Conservation (phyloP, 495 filamentous ascomycete species). For the Talaromyces ruber region DNA sequence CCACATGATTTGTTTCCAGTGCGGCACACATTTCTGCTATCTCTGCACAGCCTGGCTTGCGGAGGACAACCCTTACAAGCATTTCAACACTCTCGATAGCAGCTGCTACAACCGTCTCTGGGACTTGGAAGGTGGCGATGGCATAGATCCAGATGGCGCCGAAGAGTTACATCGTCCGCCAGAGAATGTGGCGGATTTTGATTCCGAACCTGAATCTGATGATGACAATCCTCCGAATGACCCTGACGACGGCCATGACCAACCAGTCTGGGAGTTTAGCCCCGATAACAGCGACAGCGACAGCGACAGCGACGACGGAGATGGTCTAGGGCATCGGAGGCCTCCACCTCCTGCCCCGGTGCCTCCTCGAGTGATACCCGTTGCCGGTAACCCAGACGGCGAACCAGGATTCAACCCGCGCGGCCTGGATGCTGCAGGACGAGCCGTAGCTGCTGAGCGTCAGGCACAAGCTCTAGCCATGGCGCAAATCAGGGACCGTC, state of each 20-base stretch:
- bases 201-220: slow-evolving; percentile 24
- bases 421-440: slow-evolving; percentile 27
- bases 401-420: slow-evolving; percentile 19
- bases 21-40: slow-evolving; percentile 90
- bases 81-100: slow-evolving; percentile 67
- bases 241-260: slow-evolving; percentile 14
- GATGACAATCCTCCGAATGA: slow-evolving; percentile 8
- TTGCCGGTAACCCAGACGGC: slow-evolving; percentile 12
- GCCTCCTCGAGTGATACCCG: slow-evolving; percentile 25
- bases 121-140: slow-evolving; percentile 83
- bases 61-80: slow-evolving; percentile 71
- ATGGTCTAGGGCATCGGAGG: slow-evolving; percentile 9
- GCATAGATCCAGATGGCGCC: slow-evolving; percentile 37
- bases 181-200: slow-evolving; percentile 24
- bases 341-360: slow-evolving; percentile 37
- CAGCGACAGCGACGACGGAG: slow-evolving; percentile 15
- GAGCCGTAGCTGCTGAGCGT: slow-evolving; percentile 33
- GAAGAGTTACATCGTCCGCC: slow-evolving; percentile 35
- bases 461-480: slow-evolving; percentile 37
- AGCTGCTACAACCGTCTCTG: slow-evolving; percentile 77
- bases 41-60: slow-evolving; percentile 84
- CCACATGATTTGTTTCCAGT: slow-evolving; percentile 93
- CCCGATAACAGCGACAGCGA: slow-evolving; percentile 11
- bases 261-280: slow-evolving; percentile 18
- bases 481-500: slow-evolving; percentile 29